These are phyloP conservation scores for Pichia thaimueangensis DNA, from an alignment of 805 yeast species.

Conservation along the genomic window DNA sequence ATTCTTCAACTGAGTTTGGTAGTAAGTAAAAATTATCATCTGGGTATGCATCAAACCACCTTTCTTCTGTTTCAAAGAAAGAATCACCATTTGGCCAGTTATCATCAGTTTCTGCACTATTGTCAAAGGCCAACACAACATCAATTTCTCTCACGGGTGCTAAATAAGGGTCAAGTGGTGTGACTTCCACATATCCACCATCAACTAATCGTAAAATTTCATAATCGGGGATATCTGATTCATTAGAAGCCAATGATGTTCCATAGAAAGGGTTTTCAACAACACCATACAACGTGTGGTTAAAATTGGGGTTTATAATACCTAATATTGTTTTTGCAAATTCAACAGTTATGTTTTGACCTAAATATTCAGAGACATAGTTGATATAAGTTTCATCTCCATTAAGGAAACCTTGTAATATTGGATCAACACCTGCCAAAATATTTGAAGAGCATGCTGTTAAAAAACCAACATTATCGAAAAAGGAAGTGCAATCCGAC, in stretches of 20 bases:
- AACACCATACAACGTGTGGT: slow-evolving; percentile 39
- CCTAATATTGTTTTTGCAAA: slow-evolving; percentile 14
- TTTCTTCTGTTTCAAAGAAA: slow-evolving; percentile 42
- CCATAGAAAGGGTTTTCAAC: slow-evolving; percentile 39
- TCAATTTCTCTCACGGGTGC: slow-evolving; percentile 56
- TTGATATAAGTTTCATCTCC: slow-evolving; percentile 11
- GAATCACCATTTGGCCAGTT: slow-evolving; percentile 64
- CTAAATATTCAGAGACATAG: slow-evolving; percentile 12
- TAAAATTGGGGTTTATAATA: slow-evolving; percentile 39
- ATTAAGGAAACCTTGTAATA: slow-evolving; percentile 12
- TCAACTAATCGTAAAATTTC: slow-evolving; percentile 22
- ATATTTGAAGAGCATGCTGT: slow-evolving; percentile 74
- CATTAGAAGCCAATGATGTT: slow-evolving; percentile 27
- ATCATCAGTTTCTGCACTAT: slow-evolving; percentile 52
- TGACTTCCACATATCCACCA: slow-evolving; percentile 40
- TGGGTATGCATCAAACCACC: slow-evolving; percentile 42
- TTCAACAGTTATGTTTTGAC: slow-evolving; percentile 15
- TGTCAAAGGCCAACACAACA: slow-evolving; percentile 56
- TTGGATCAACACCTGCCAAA: slow-evolving; percentile 31
- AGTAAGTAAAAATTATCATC: slow-evolving; percentile 64
- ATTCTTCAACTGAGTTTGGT: slow-evolving; percentile 52
- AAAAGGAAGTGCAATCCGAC: slow-evolving; percentile 51
- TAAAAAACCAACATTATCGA: slow-evolving; percentile 71
- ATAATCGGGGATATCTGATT: slow-evolving; percentile 15
- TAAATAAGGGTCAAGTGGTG: slow-evolving; percentile 59